phyloP scores from a whole-genome alignment of 2,329 filamentous ascomycete species.

The Knufia fluminis region DNA sequence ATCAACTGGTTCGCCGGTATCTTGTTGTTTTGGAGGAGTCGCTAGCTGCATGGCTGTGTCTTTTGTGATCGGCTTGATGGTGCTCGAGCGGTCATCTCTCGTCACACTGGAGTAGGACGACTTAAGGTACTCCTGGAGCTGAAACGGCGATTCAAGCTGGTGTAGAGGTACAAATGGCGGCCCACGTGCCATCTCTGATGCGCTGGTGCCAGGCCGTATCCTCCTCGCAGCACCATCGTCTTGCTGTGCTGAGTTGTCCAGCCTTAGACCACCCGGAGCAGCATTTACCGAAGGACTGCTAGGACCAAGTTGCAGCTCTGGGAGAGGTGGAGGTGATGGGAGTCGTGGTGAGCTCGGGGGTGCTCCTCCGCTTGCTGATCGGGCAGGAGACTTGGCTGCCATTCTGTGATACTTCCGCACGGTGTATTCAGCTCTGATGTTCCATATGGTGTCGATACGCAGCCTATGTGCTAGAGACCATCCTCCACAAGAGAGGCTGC shows the following conservation, averaged over 20 bases:
- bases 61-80: slow-evolving; percentile 63
- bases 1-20: slow-evolving; percentile 47
- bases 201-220: slow-evolving; percentile 84
- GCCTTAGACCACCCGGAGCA: slow-evolving; percentile 44
- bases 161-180: slow-evolving; percentile 77
- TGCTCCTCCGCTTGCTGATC: slow-evolving; percentile 32
- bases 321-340: slow-evolving; percentile 86
- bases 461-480: slow-evolving; percentile 2
- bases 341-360: slow-evolving; percentile 77
- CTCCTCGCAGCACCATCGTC: slow-evolving; percentile 70
- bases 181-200: slow-evolving; percentile 85
- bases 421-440: slow-evolving; percentile 7
- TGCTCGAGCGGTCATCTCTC: slow-evolving; percentile 44
- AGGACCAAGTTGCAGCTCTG: slow-evolving; percentile 83
- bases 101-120: slow-evolving; percentile 80
- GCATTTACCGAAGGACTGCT: slow-evolving; percentile 62
- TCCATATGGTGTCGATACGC: slow-evolving; percentile 4
- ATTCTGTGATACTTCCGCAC: slow-evolving; percentile 2
- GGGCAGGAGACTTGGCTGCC: slow-evolving; percentile 19
- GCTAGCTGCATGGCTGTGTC: slow-evolving; percentile 67
- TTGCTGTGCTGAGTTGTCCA: slow-evolving; percentile 48
- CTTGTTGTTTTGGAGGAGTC: slow-evolving; percentile 59
- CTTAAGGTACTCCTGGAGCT: slow-evolving; percentile 93
- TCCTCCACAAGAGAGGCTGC: background rate
- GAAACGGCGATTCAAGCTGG: slow-evolving; percentile 93